phyloP scores from a whole-genome alignment of 805 yeast species.

The Barnettozyma californica region DNA sequence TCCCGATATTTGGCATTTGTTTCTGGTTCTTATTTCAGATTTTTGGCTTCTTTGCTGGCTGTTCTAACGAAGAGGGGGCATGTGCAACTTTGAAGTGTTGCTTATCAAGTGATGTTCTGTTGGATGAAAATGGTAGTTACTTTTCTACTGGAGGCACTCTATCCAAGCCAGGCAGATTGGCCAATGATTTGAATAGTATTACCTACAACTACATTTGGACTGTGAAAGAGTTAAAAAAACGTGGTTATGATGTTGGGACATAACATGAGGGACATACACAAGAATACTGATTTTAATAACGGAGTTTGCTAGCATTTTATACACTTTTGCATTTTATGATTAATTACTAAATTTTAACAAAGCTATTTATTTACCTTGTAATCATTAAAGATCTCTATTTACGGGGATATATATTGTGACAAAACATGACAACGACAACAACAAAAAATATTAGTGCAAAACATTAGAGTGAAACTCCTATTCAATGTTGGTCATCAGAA shows the following conservation, averaged over 20 bases:
- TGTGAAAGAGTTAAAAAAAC: conserved; percentile 47
- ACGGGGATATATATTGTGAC: background rate
- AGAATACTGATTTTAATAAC: background rate
- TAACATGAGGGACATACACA: background rate
- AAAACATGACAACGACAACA: background rate
- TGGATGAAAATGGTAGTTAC: conserved; percentile 61
- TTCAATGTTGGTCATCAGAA: conserved; percentile 58
- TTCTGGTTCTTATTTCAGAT: conserved; percentile 70
- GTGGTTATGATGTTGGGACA: conserved; percentile 35
- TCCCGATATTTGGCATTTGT: conserved; percentile 70
- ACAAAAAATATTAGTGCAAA: background rate
- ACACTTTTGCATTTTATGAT: background rate
- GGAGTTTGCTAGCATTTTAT: conserved; percentile 1
- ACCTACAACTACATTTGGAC: conserved; percentile 81
- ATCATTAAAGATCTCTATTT: background rate
- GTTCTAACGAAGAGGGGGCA: conserved; percentile 66
- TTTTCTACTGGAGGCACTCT: conserved; percentile 57
- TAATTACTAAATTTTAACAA: background rate
- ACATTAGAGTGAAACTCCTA: background rate
- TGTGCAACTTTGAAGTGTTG: conserved; percentile 60
- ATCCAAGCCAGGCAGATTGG: conserved; percentile 51
- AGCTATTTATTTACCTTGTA: background rate
- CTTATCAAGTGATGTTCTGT: conserved; percentile 38
- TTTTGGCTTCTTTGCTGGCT: conserved; percentile 66
- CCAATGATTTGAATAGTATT: conserved; percentile 53